Evolutionary conservation across 2,329 filamentous ascomycete genomes (phyloP), one percentile per base, ranked within the genome.

Genomic region (Hypocreales sp.): DNA sequence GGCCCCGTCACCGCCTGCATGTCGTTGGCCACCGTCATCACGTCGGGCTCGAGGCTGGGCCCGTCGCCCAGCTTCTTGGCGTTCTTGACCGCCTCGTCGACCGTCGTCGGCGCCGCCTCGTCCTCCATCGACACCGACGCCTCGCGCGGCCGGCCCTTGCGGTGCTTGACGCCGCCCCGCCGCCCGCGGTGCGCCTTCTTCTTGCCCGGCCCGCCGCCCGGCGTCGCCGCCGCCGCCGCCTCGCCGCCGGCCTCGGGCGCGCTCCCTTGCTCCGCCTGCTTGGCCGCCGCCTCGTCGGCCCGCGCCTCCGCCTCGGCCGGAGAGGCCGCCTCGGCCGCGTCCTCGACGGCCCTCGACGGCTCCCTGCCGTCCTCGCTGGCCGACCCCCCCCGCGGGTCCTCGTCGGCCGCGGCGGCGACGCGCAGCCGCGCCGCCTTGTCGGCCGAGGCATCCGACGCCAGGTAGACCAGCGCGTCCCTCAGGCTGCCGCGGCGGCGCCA

Each of bases 121-220:
- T 69, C 67, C 8, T 57, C 61, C 11, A 59, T 55, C 4, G 60
- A 61, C 26, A 57, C 55, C 0, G 66, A 65, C 3, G 54, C 51
- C 10, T 72, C 60, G 34, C 69, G 65, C 24, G 58, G 58, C 30
- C 64, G 62, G 10, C 59, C 61, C 37, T 69, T 74, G 35, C 70
- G 67, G 33, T 78, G 72, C 45, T 77, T 75, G 12, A 68, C 66
- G 3, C 79, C 79, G 14, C 78, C 79, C 25, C 79, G 67, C n/a
- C 70, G 64, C 4, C 79, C 79, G 30, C 79, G 64, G 30, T 79
- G 75, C 0, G 68, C 63, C 46, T 77, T 80, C 44, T 72, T 77
- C 41, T 73, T 75, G 11, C 65, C 61, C 28, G 27, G 40, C 28
- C 24, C 45, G 4, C 10, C 15, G 14, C 31, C 35, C 1, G 22